A percentile compares a stretch with the other conserved stretches of the same genome.
phyloP scores from a whole-genome alignment of 495 filamentous ascomycete genomes.

The Aspergillus bridgeri region DNA sequence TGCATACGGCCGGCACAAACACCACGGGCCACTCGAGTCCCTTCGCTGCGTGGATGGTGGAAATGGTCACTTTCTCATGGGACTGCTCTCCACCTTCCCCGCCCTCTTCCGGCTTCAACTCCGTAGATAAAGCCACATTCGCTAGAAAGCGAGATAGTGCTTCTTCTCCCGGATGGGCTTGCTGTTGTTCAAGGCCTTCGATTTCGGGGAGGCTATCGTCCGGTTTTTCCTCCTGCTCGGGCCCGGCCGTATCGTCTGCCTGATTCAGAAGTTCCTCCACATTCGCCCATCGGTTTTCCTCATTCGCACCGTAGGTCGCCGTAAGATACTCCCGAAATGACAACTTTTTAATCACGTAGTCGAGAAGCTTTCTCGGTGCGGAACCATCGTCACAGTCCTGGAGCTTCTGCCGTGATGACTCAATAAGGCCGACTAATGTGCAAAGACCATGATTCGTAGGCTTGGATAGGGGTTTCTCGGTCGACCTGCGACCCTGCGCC shows the following conservation, averaged over 20 bases:
- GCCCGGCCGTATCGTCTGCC: conserved; percentile 55
- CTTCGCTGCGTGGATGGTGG: conserved; percentile 96
- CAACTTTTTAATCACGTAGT: conserved; percentile 69
- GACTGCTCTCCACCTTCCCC: conserved; percentile 44
- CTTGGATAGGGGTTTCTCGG: conserved; percentile 66
- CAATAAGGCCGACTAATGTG: conserved; percentile 58
- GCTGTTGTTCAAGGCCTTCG: conserved; percentile 68
- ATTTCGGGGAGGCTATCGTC: conserved; percentile 75
- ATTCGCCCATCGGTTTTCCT: conserved; percentile 85
- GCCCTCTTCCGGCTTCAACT: conserved; percentile 59
- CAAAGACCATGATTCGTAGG: conserved; percentile 62
- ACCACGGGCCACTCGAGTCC: conserved; percentile 97
- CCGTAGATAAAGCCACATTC: conserved; percentile 82
- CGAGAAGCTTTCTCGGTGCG: conserved; percentile 66
- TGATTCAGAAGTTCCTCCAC: conserved; percentile 83
- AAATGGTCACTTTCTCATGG: conserved; percentile 77
- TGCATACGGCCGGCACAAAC: conserved; percentile 87
- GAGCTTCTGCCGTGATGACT: conserved; percentile 58
- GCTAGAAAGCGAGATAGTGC: conserved; percentile 77
- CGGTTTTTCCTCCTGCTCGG: conserved; percentile 34
- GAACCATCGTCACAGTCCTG: conserved; percentile 43
- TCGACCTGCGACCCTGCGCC: conserved; percentile 63
- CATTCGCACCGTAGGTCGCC: conserved; percentile 66
- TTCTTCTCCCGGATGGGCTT: conserved; percentile 55
- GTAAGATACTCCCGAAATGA: conserved; percentile 71